Percentiles rank a stretch among this genome's conserved stretches.
phyloP scores from a whole-genome alignment of 768 basidiomycete genomes.

The Podaxis sp. region DNA sequence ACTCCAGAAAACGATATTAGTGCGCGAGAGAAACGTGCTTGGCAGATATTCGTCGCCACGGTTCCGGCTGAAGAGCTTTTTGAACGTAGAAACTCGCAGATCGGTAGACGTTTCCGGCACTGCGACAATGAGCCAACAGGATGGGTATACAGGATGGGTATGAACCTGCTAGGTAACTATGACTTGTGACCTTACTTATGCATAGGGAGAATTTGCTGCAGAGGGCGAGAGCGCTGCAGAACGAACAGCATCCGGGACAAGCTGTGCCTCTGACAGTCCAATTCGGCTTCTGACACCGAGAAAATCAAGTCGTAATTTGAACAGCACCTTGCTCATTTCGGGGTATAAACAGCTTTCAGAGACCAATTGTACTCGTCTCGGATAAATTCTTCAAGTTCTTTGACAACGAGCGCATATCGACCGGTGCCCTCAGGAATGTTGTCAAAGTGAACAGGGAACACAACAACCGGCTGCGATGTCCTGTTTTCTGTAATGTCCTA shows the following conservation, averaged over 20 bases:
- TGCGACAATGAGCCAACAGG: background rate
- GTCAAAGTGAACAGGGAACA: too few species aligned
- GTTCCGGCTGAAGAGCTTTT: background rate
- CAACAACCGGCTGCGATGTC: too few species aligned
- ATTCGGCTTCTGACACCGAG: too few species aligned
- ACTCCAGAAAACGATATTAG: background rate
- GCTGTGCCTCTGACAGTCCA: constrained; percentile 30
- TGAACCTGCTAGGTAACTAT: constrained; percentile 43
- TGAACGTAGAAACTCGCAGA: background rate
- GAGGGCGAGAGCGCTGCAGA: constrained; percentile 51
- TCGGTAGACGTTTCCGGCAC: background rate
- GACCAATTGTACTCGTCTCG: too few species aligned
- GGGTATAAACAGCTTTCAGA: too few species aligned
- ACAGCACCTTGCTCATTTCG: too few species aligned
- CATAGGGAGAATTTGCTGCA: constrained; percentile 46
- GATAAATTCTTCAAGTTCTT: too few species aligned
- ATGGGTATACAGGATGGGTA: constrained; percentile 26
- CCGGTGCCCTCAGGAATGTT: too few species aligned
- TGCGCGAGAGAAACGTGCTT: background rate
- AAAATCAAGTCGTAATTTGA: too few species aligned
- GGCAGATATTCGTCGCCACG: background rate
- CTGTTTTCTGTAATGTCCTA: too few species aligned
- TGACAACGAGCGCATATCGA: too few species aligned
- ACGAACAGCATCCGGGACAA: constrained; percentile 53
- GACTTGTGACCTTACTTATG: background rate